A percentile compares a stretch with the other conserved stretches of the same genome.
Evolutionary conservation across 768 basidiomycete species (phyloP).

Genomic region (Pleurotus salmoneostramineus): DNA sequence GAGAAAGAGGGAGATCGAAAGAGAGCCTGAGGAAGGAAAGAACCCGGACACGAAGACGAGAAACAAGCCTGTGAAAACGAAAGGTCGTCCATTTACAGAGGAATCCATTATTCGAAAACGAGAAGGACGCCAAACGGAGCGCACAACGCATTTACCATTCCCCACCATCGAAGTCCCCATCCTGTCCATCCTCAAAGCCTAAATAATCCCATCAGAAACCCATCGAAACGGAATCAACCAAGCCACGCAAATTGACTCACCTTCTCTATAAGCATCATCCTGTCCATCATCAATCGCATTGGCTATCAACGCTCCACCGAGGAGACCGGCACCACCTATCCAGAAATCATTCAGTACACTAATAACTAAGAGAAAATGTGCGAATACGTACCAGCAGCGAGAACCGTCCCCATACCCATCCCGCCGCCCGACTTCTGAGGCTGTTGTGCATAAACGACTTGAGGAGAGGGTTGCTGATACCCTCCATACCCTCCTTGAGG

Average conservation of each 20-base stretch:
- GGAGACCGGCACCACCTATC: slow-evolving; percentile 59
- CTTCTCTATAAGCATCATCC: slow-evolving; percentile 20
- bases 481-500: slow-evolving; percentile 1
- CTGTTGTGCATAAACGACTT: slow-evolving; percentile 29
- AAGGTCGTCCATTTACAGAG: no score
- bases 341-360: slow-evolving; percentile 4
- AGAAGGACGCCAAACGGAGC: background rate
- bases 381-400: slow-evolving; percentile 37
- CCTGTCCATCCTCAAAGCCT: slow-evolving; percentile 11
- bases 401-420: slow-evolving; percentile 43
- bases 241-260: slow-evolving; percentile 2
- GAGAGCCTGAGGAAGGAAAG: background rate
- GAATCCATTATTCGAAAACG: no score
- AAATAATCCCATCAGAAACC: background rate
- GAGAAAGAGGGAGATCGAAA: background rate
- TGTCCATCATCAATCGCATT: slow-evolving; percentile 41
- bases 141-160: background rate
- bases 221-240: slow-evolving; percentile 4
- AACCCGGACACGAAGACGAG: background rate
- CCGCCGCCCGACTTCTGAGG: slow-evolving; percentile 40
- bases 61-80: background rate
- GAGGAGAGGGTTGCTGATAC: slow-evolving; percentile 26
- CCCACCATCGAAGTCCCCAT: slow-evolving; percentile 10
- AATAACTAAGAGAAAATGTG: slow-evolving; percentile 1
- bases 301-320: slow-evolving; percentile 57